Percentiles rank a stretch among this genome's conserved stretches.
phyloP scores from a whole-genome alignment of 495 filamentous ascomycete genomes.

The Penicillium macrosclerotiorum region DNA sequence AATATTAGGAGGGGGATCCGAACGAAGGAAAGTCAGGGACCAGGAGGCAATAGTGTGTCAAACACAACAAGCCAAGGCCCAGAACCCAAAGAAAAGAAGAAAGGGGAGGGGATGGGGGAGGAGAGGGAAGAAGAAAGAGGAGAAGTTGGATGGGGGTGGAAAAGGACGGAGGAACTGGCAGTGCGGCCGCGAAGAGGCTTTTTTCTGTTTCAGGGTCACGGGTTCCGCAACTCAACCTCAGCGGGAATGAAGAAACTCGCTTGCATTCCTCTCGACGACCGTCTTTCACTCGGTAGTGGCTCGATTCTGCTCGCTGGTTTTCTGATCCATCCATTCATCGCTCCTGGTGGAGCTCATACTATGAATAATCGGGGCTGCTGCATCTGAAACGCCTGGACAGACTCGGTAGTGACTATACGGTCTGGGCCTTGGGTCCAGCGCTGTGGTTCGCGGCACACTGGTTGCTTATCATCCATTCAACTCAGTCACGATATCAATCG shows the following conservation, averaged over 20 bases:
- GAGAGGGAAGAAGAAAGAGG: conserved; percentile 12
- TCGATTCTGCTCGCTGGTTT: background rate
- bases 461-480: no score
- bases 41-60: conserved; percentile 48
- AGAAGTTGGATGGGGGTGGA: conserved; percentile 16
- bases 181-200: conserved; percentile 21
- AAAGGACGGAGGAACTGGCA: conserved; percentile 11
- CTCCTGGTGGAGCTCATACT: conserved; percentile 20
- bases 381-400: conserved; percentile 17
- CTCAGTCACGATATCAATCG: background rate
- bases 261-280: conserved; percentile 13
- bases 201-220: conserved; percentile 25
- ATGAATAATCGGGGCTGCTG: conserved; percentile 22
- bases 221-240: conserved; percentile 11
- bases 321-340: conserved; percentile 11
- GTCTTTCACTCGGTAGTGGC: background rate
- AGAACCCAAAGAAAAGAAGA: conserved; percentile 29
- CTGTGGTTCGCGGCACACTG: conserved; percentile 8
- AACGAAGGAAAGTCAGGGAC: conserved; percentile 44
- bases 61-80: conserved; percentile 44
- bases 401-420: conserved; percentile 13
- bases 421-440: conserved; percentile 21
- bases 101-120: conserved; percentile 12
- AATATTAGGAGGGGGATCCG: conserved; percentile 16
- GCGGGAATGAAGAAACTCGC: conserved; percentile 7